Conservation (phyloP, 192 early-diverging fungal genomes). For the Radiomyces spectabilis region DNA sequence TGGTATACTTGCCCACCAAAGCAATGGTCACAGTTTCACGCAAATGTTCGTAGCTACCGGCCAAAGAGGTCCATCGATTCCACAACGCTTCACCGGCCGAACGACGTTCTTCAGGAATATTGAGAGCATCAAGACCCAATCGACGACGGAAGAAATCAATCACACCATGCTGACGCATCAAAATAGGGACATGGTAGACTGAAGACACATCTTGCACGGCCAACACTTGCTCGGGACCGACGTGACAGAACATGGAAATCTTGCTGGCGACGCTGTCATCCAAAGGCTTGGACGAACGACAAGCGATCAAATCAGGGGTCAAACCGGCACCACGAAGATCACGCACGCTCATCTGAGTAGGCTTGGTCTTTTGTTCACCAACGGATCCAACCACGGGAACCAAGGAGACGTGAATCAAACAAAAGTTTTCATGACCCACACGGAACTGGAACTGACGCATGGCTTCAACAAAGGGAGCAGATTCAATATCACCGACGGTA, state of each 20-base stretch:
- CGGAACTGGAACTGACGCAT: slow-evolving; percentile 99
- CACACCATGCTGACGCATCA: slow-evolving; percentile 82
- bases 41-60: slow-evolving; percentile 61
- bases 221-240: slow-evolving; percentile 84
- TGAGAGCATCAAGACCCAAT: slow-evolving; percentile 60
- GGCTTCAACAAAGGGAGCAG: slow-evolving; percentile 98
- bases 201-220: slow-evolving; percentile 96
- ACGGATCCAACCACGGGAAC: slow-evolving; percentile 96
- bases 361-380: slow-evolving; percentile 99
- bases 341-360: slow-evolving; percentile 93
- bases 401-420: slow-evolving; percentile 94
- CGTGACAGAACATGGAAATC: slow-evolving; percentile 99
- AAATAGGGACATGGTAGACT: slow-evolving; percentile 93
- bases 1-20: slow-evolving; percentile 95
- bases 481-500: slow-evolving; percentile 98
- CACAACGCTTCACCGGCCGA: slow-evolving; percentile 59
- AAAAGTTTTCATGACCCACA: slow-evolving; percentile 98
- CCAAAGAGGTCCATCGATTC: slow-evolving; percentile 64
- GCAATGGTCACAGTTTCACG: slow-evolving; percentile 83
- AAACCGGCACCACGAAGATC: slow-evolving; percentile 93
- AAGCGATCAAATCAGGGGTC: slow-evolving; percentile 94
- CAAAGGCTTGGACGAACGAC: slow-evolving; percentile 80
- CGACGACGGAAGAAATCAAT: slow-evolving; percentile 75
- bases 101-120: slow-evolving; percentile 42
- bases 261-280: slow-evolving; percentile 81